Evolutionary conservation across 441 rosid species (phyloP).

Genomic region (Erysimum cheiri): DNA sequence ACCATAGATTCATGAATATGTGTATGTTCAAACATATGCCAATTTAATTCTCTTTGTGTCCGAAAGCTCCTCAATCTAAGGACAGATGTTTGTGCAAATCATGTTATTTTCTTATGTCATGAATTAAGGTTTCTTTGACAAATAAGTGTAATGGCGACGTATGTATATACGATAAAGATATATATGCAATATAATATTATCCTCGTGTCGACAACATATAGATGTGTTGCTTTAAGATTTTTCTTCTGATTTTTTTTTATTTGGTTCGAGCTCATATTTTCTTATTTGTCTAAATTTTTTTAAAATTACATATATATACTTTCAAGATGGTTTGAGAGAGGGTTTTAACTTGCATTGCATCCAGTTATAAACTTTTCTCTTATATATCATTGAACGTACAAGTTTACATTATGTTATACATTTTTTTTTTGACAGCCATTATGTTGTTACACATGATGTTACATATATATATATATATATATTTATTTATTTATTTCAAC

Average conservation of each 20-base stretch:
- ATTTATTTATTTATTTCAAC: too few relatives aligned
- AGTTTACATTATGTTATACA: neutral
- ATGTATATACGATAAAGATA: neutral
- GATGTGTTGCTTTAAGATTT: neutral
- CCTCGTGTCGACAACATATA: neutral
- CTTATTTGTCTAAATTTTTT: neutral
- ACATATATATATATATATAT: too few relatives aligned
- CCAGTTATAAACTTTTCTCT: neutral
- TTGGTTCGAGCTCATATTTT: neutral
- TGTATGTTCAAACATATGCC: constrained; percentile 24
- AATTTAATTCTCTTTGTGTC: neutral
- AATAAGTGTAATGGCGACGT: constrained; percentile 27
- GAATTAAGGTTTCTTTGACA: constrained; percentile 34
- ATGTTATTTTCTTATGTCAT: constrained; percentile 20
- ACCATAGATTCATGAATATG: constrained; percentile 16
- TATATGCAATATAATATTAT: neutral
- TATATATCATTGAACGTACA: neutral
- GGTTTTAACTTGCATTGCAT: neutral
- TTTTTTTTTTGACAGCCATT: too few relatives aligned
- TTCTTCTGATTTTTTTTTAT: neutral
- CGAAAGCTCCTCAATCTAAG: constrained; percentile 44
- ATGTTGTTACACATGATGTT: too few relatives aligned
- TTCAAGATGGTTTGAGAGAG: neutral
- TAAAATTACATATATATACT: neutral
- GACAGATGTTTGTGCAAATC: constrained; percentile 25